These are phyloP conservation scores for Cryomyces minteri DNA, from an alignment of 495 filamentous ascomycete genomes.

Conservation along the genomic window DNA sequence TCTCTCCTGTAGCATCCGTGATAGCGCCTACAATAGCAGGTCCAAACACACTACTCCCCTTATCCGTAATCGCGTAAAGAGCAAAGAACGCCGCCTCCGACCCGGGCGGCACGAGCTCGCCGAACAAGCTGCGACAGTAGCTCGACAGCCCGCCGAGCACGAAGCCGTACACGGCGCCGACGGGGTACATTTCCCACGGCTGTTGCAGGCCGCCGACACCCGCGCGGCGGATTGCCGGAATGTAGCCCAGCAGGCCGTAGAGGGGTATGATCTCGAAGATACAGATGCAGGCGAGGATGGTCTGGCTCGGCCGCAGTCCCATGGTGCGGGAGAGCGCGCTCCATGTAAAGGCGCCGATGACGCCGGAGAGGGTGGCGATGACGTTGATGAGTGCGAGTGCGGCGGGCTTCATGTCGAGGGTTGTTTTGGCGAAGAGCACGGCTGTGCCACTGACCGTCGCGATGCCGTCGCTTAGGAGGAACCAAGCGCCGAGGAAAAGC, in stretches of 20 bases:
- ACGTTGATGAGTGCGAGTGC: constrained; percentile 88
- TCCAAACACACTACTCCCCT: constrained; percentile 86
- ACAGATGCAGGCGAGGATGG: constrained; percentile 74
- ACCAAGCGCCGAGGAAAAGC: constrained; percentile 84
- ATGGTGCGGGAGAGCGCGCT: constrained; percentile 49
- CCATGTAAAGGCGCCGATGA: constrained; percentile 84
- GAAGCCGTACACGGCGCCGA: constrained; percentile 80
- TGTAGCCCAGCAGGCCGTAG: constrained; percentile 78
- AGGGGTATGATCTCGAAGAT: constrained; percentile 85
- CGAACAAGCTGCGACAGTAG: constrained; percentile 85
- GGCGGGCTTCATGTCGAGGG: constrained; percentile 73
- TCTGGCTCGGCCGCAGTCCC: constrained; percentile 55
- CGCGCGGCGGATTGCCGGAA: constrained; percentile 56
- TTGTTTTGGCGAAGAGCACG: constrained; percentile 87
- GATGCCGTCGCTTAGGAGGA: constrained; percentile 82
- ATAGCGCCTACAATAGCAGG: constrained; percentile 86
- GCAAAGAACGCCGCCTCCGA: constrained; percentile 94
- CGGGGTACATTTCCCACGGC: constrained; percentile 92
- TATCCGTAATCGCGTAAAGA: constrained; percentile 93
- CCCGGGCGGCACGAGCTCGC: constrained; percentile 81
- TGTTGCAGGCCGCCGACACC: constrained; percentile 75
- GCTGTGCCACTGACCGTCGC: constrained; percentile 91
- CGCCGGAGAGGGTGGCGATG: constrained; percentile 63
- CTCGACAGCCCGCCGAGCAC: constrained; percentile 85
- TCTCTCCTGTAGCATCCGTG: constrained; percentile 76